Evolutionary conservation across 2,329 filamentous ascomycete genomes (phyloP), one percentile per base, ranked within the genome.

Genomic region (Aspergillus chevalieri): DNA sequence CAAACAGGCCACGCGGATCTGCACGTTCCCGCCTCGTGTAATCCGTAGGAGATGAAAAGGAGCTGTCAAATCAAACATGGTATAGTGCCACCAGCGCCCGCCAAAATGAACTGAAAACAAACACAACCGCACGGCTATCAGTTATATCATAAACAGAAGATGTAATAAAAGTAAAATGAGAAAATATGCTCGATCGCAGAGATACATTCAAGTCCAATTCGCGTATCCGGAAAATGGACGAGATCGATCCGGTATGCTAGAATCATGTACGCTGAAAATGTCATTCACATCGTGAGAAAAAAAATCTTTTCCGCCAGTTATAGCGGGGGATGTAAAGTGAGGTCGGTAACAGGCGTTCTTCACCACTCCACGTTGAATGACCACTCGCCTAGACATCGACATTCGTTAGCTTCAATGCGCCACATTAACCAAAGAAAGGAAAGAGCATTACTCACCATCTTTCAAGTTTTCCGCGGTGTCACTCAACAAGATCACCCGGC

Each of bases 381-480:
- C 73, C 73, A 76, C 59, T 69, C 69, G 22, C 68, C 73, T 75
- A 41, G 34, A 34, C 12, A 46, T 21, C 24, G 14, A 33, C 28
- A 30, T 53, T 39, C n/a, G n/a, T 56, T 42, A 54, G 50, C 44
- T 41, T 22, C 19, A 39, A 19, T 34, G 17, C 44, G 26, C 28
- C 19, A 30, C 14, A 38, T 7, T 3, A 41, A 30, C 19, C 22
- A 22, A 34, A 7, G 19, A 6, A 46, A 15, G 15, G 41, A 3
- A 43, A 22, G 77, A 14, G 34, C 15, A 17, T 19, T 12, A 22
- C 81, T 70, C 78, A 93, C 92, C 87, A 65, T 88, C 84, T 60
- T 87, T 90, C 47, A 98, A 75, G 61, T 95, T 95, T 57, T 95
- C 87, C 0, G 93, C 93, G 2, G 93, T 97, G 61, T 96, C 89